These are phyloP conservation scores for Phytophthora megakarya DNA, from an alignment of 352 stramenopile genomes.

Conservation along the genomic window DNA sequence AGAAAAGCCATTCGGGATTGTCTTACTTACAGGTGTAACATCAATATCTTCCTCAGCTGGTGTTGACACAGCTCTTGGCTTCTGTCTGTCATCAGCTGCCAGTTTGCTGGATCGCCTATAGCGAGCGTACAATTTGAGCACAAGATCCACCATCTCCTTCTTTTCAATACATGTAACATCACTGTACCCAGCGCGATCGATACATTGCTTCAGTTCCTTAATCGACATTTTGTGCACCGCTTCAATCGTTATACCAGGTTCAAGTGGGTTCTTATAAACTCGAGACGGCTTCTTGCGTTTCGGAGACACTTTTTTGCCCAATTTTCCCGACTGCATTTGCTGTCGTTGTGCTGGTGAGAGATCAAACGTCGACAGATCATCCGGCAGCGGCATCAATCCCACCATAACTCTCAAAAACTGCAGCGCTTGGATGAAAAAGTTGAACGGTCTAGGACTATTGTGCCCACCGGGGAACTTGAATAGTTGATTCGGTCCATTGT, in stretches of 20 bases:
- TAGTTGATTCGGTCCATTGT: conserved; percentile 81
- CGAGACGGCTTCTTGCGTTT: conserved; percentile 46
- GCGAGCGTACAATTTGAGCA: conserved; percentile 78
- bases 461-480: conserved; percentile 83
- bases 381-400: conserved; percentile 64
- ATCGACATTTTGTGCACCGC: conserved; percentile 72
- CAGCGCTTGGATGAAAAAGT: conserved; percentile 80
- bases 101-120: conserved; percentile 65
- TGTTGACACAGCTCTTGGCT: background rate
- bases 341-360: conserved; percentile 39
- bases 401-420: conserved; percentile 86
- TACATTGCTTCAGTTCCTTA: conserved; percentile 80
- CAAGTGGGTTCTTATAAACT: conserved; percentile 74
- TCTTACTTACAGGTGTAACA: conserved; percentile 4
- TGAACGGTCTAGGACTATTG: conserved; percentile 76
- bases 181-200: conserved; percentile 71
- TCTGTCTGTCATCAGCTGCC: conserved; percentile 33
- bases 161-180: conserved; percentile 84
- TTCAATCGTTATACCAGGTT: conserved; percentile 58
- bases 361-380: conserved; percentile 58
- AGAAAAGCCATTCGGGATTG: background rate
- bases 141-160: conserved; percentile 80
- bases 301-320: conserved; percentile 18
- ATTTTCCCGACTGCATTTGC: conserved; percentile 17
- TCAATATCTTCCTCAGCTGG: conserved; percentile 16